These are phyloP conservation scores for Passalora sequoiae DNA, from an alignment of 2,329 filamentous ascomycete genomes.

Conservation along the genomic window DNA sequence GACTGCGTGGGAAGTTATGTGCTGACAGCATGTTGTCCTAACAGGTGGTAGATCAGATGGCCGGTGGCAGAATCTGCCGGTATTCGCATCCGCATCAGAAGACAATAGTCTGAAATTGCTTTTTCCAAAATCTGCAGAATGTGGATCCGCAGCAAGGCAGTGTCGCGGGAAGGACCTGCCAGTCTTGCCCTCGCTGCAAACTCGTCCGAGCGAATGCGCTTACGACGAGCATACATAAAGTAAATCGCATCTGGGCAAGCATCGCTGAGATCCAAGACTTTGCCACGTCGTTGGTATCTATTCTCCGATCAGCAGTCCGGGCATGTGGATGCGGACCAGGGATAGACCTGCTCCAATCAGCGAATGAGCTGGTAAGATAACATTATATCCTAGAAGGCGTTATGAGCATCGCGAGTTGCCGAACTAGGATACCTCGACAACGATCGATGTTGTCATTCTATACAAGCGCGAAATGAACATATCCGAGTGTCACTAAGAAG, in stretches of 20 bases:
- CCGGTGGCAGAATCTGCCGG: too few relatives aligned
- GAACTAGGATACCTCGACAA: conserved; percentile 5
- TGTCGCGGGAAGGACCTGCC: too few relatives aligned
- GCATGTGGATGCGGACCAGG: conserved; percentile 1
- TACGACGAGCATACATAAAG: not conserved
- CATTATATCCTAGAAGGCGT: conserved; percentile 1
- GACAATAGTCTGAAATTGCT: too few relatives aligned
- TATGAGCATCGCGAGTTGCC: not conserved
- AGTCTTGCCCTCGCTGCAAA: too few relatives aligned
- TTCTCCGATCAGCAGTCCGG: not conserved
- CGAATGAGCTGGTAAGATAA: conserved; percentile 1
- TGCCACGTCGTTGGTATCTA: conserved; percentile 6
- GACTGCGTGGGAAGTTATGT: too few relatives aligned
- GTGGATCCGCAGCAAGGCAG: too few relatives aligned
- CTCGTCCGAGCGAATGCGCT: conserved; percentile 1
- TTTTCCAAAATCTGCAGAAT: too few relatives aligned
- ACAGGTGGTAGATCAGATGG: too few relatives aligned
- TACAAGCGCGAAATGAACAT: not conserved
- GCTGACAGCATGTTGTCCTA: too few relatives aligned
- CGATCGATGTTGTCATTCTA: not conserved
- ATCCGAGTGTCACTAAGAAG: not conserved
- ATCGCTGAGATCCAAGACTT: not conserved
- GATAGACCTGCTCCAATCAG: not conserved
- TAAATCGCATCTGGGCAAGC: not conserved
- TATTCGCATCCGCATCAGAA: too few relatives aligned